Percentiles rank a stretch among this genome's conserved stretches.
Conservation (phyloP, 2,329 filamentous ascomycete species). For the Colletotrichum gloeosporioides region DNA sequence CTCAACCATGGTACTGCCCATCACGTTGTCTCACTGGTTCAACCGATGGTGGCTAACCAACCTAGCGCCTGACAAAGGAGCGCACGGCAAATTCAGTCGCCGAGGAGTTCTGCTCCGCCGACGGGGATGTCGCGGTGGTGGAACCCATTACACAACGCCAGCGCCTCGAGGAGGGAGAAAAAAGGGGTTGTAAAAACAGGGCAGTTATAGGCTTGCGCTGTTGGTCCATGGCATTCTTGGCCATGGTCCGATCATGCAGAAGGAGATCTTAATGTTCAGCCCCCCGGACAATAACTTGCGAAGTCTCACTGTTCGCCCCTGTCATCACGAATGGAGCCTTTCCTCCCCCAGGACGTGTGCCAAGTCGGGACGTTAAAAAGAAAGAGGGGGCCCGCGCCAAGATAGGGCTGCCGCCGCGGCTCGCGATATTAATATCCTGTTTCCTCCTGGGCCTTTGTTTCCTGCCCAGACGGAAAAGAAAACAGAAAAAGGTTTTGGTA, state of each 20-base stretch:
- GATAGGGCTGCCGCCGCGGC: background rate
- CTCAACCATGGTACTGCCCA: background rate
- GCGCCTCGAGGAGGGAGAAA: background rate
- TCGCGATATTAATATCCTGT: background rate
- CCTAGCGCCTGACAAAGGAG: background rate
- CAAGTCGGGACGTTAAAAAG: slow-evolving; percentile 10
- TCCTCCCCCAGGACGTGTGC: background rate
- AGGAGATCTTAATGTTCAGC: background rate
- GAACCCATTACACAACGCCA: background rate
- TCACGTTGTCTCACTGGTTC: background rate
- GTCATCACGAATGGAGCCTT: background rate
- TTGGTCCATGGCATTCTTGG: background rate
- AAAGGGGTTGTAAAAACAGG: background rate
- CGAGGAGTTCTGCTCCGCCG: background rate
- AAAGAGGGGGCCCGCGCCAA: slow-evolving; percentile 8
- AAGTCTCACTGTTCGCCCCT: background rate
- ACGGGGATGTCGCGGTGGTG: background rate
- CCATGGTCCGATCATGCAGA: background rate
- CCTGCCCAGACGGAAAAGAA: background rate
- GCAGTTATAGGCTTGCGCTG: background rate
- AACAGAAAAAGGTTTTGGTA: background rate
- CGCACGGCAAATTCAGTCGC: background rate
- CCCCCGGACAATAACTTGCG: background rate
- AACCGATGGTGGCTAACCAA: background rate
- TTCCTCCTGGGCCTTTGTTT: background rate